Percentiles rank a stretch among this genome's conserved stretches.
These are phyloP conservation scores for Pseudonitzschia multistriata DNA, from an alignment of 108 stramenopile species.

Conservation along the genomic window DNA sequence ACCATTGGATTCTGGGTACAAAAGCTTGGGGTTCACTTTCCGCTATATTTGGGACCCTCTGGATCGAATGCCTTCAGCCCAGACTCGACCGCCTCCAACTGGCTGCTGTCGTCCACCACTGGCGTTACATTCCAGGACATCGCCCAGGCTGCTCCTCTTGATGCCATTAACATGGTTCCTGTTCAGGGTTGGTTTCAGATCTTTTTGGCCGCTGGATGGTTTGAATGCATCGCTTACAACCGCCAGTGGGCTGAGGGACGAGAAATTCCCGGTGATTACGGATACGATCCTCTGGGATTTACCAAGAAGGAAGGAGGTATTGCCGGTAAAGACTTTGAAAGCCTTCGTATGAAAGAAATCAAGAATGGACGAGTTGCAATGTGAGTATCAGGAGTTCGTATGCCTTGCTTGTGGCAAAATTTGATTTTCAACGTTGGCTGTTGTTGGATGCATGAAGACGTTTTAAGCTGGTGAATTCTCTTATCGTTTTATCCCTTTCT, in stretches of 20 bases:
- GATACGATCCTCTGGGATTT: slow-evolving; percentile 83
- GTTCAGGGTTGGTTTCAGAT: slow-evolving; percentile 65
- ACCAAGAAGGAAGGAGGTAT: slow-evolving; percentile 66
- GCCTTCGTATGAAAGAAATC: slow-evolving; percentile 76
- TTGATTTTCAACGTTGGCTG: too few species aligned
- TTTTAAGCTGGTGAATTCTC: too few species aligned
- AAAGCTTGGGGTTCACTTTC: slow-evolving; percentile 72
- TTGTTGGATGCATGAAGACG: too few species aligned
- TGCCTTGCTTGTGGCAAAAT: too few species aligned
- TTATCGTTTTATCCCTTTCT: neutral
- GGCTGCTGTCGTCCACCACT: slow-evolving; percentile 51
- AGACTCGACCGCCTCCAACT: slow-evolving; percentile 44
- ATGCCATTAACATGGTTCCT: slow-evolving; percentile 67
- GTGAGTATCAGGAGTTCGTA: slow-evolving; percentile 32
- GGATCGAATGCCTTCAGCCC: slow-evolving; percentile 73
- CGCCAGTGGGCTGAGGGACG: slow-evolving; percentile 59
- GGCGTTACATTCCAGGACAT: slow-evolving; percentile 69
- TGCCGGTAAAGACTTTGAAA: slow-evolving; percentile 54
- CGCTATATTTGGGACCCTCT: slow-evolving; percentile 67
- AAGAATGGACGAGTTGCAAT: slow-evolving; percentile 82
- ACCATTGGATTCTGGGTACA: slow-evolving; percentile 75
- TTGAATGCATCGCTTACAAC: slow-evolving; percentile 66
- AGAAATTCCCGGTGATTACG: slow-evolving; percentile 67
- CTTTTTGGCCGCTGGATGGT: slow-evolving; percentile 62
- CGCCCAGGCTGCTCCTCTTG: slow-evolving; percentile 62